Base-by-base conservation (phyloP, 371 early-diverging fungal genomes). In the Rhizopus microsporus region DNA sequence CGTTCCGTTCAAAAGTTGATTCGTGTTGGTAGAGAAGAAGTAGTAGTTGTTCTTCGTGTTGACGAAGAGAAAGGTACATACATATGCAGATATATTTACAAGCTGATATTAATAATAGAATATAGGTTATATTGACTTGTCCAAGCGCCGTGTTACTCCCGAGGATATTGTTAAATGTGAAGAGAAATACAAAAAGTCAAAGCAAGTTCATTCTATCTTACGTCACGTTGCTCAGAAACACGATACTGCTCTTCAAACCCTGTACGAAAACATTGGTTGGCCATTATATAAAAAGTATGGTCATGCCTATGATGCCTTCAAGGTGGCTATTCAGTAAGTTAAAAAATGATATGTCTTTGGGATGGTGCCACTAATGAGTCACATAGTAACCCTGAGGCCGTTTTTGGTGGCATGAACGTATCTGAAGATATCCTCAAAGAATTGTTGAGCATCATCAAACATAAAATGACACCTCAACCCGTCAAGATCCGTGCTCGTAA, bases 211-310 rank as follows among this genome's bases (percentile, higher is more conserved):
- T 64, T 87, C 88, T 54, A 89, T 89, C 68, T 76, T 88, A 87
- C 83, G 93, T 56, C 94, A 95, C 67, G 94, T 96, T 48, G 95
- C 99, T 49, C 92, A 96, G 71, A 95, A 92, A 83, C 79, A 88
- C 50, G 85, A 89, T 63, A 67, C 87, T 59, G 83, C 83, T 40
- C 75, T 98, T 43, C 89, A 95, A 75, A 88, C 89, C 4, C 81
- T 99, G 17, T 98, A 99, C 75, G 83, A 88, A 58, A 68, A 84
- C 56, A 86, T 97, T 71, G 96, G 95, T 31, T 99, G 99, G 98
- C 97, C 95, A n/a, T 84, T 98, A 59, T 98, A 97, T 75, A 88
- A 84, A 74, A 93, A 97, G 82, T 98, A 93, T 76, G 99, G 99
- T 12, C 99, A 98, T 71, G 98, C 99, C 23, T 96, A 90, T 61